Evolutionary conservation across 345 rosid genomes (phyloP).

Genomic region (Barbarea vulgaris): DNA sequence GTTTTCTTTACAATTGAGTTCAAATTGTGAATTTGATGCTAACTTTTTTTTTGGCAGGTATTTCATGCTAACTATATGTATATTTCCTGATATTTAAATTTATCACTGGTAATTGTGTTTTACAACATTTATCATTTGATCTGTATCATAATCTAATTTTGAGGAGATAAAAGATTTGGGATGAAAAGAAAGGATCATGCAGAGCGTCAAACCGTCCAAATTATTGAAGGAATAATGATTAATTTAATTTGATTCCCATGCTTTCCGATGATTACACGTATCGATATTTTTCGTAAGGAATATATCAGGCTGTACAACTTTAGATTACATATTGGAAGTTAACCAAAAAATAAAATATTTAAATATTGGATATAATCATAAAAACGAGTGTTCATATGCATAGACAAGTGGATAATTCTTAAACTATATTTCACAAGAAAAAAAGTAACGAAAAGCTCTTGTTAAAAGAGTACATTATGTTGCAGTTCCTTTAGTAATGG

Average conservation of each 20-base stretch:
- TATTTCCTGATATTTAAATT: neutral
- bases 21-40: neutral
- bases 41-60: neutral
- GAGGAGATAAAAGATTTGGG: neutral
- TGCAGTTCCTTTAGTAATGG: conserved; percentile 12
- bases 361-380: neutral
- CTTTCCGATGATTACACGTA: conserved; percentile 23
- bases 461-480: neutral
- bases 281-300: neutral
- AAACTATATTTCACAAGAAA: neutral
- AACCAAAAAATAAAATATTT: too few relatives aligned
- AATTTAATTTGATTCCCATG: neutral
- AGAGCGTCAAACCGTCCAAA: conserved; percentile 27
- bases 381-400: conserved; percentile 5
- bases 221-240: conserved; percentile 13
- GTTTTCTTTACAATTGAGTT: neutral
- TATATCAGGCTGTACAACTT: conserved; percentile 12
- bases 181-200: neutral
- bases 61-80: neutral
- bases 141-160: neutral
- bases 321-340: neutral
- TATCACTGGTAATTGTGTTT: neutral
- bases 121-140: neutral
- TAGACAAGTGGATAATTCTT: neutral
- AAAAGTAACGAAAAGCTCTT: conserved; percentile 2